These are phyloP conservation scores for Lathyrus aphaca DNA, from an alignment of 306 rosid species.

Conservation along the genomic window DNA sequence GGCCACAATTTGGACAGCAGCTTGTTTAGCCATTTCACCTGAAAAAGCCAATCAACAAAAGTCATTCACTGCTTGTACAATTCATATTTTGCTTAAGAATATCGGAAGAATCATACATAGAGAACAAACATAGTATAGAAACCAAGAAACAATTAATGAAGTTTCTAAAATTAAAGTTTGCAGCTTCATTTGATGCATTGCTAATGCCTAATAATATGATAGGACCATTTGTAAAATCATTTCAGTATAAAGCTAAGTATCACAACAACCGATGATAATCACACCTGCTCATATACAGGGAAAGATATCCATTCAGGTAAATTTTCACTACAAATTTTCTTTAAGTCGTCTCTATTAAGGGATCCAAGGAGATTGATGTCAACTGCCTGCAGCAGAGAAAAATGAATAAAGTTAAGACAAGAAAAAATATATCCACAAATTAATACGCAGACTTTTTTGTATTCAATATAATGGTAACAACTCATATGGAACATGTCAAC, in stretches of 20 bases:
- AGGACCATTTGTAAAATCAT: neutral
- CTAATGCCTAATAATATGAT: conserved; percentile 29
- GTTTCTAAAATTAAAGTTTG: conserved; percentile 10
- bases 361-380: conserved; percentile 90
- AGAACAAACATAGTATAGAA: conserved; percentile 17
- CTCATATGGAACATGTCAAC: conserved; percentile 3
- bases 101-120: conserved; percentile 29
- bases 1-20: conserved; percentile 90
- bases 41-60: conserved; percentile 44
- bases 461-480: conserved; percentile 10
- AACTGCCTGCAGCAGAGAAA: conserved; percentile 72
- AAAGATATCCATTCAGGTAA: conserved; percentile 97
- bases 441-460: conserved; percentile 15
- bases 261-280: conserved; percentile 15
- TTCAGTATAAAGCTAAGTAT: conserved; percentile 23
- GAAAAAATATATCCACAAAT: neutral
- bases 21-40: conserved; percentile 99
- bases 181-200: conserved; percentile 24
- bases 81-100: conserved; percentile 1
- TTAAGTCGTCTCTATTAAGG: conserved; percentile 83
- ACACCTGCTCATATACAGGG: conserved; percentile 89
- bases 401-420: conserved; percentile 14
- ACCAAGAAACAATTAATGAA: conserved; percentile 22
- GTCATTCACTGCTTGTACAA: neutral
- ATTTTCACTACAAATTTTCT: conserved; percentile 85